Percentiles rank a stretch among this genome's conserved stretches.
Evolutionary conservation across 2,329 filamentous ascomycete genomes (phyloP).

Genomic region (Arthrinium phaeospermum): DNA sequence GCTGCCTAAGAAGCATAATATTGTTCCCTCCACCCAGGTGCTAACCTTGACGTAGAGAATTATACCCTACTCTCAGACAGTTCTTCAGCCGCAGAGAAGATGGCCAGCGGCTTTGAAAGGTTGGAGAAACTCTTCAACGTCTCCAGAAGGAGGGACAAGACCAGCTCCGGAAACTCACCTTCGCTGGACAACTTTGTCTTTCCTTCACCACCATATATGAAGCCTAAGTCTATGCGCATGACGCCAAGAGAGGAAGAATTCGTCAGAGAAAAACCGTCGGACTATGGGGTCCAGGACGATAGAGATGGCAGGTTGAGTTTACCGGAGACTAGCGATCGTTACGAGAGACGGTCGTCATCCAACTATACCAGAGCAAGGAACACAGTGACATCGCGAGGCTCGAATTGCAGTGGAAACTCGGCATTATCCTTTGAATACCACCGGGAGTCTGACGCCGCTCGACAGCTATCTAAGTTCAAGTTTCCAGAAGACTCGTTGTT

Average conservation of each 20-base stretch:
- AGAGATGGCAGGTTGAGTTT: slow-evolving; percentile 36
- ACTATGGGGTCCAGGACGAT: slow-evolving; percentile 14
- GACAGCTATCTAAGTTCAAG: slow-evolving; percentile 26
- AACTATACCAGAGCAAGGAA: slow-evolving; percentile 7
- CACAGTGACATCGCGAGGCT: slow-evolving; percentile 17
- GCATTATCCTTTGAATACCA: slow-evolving; percentile 8
- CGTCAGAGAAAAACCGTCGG: neutral
- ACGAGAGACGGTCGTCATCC: slow-evolving; percentile 32
- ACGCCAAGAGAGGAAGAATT: slow-evolving; percentile 56
- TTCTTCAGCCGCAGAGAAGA: slow-evolving; percentile 32
- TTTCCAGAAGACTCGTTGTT: slow-evolving; percentile 37
- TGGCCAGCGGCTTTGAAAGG: slow-evolving; percentile 55
- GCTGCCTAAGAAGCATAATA: neutral
- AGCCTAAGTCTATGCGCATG: slow-evolving; percentile 61
- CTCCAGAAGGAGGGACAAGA: slow-evolving; percentile 45
- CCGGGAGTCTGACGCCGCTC: slow-evolving; percentile 26
- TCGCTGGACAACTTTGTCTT: slow-evolving; percentile 26
- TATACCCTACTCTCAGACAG: neutral
- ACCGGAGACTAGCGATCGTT: slow-evolving; percentile 30
- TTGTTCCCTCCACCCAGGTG: neutral
- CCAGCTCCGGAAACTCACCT: slow-evolving; percentile 26
- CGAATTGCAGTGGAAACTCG: slow-evolving; percentile 14
- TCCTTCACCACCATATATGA: slow-evolving; percentile 52
- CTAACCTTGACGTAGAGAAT: neutral
- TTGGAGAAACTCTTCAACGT: slow-evolving; percentile 57